Percentiles rank a stretch among this genome's conserved stretches.
Evolutionary conservation across 176 grass and related monocot genomes (phyloP).

Genomic region (Puccinellia tenuiflora): DNA sequence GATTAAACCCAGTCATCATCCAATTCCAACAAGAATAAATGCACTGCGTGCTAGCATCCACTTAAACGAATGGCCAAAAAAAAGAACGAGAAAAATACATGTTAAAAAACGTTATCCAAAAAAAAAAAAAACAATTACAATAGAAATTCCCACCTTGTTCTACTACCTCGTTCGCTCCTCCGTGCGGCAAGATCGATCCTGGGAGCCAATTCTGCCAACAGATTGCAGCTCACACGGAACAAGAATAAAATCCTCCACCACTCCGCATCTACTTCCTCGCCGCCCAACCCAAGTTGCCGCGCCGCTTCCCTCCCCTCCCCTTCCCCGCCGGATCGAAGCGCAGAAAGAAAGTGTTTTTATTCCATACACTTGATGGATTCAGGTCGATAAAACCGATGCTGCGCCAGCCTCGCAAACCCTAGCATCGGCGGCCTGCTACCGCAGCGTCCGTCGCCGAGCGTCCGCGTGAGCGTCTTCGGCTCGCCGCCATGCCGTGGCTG

Average conservation of each 20-base stretch:
- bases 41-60: background rate
- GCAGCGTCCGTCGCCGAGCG: background rate
- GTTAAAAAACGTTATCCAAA: background rate
- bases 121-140: too few species aligned
- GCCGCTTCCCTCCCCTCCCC: background rate
- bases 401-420: slow-evolving; percentile 32
- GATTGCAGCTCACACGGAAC: slow-evolving; percentile 6
- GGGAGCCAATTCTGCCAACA: background rate
- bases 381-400: slow-evolving; percentile 45
- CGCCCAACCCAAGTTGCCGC: background rate
- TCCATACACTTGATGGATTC: background rate
- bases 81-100: background rate
- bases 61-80: slow-evolving; percentile 22
- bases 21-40: too few species aligned
- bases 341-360: background rate
- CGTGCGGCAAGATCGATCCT: slow-evolving; percentile 40
- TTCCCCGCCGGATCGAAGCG: background rate
- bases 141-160: slow-evolving; percentile 28
- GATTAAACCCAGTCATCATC: too few species aligned
- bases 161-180: slow-evolving; percentile 27
- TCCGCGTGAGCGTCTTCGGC: background rate
- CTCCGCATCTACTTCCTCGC: slow-evolving; percentile 27
- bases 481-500: slow-evolving; percentile 63
- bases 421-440: background rate
- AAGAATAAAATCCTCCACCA: slow-evolving; percentile 20